Conservation (phyloP, 1,284 basidiomycete genomes). For the Fistulinella cinereoalba region DNA sequence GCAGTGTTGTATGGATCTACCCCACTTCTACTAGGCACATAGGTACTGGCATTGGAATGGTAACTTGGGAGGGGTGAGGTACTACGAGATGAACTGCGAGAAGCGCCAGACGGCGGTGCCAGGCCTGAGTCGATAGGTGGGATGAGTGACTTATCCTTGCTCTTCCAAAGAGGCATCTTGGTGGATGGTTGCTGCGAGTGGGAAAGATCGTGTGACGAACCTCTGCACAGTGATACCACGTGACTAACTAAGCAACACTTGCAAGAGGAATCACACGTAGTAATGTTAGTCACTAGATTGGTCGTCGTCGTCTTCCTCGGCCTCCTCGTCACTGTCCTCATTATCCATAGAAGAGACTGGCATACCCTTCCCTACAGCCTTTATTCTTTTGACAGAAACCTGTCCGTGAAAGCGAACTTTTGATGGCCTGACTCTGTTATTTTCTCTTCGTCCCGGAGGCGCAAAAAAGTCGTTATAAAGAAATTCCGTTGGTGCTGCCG, state of each 20-base stretch:
- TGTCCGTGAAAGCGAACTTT: constrained; percentile 78
- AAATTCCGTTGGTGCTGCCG: constrained; percentile 41
- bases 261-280: no score
- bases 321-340: constrained; percentile 36
- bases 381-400: constrained; percentile 78
- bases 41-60: constrained; percentile 58
- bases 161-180: constrained; percentile 74
- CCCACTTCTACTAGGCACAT: constrained; percentile 64
- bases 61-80: constrained; percentile 44
- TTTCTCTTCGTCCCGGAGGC: constrained; percentile 38
- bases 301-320: constrained; percentile 28
- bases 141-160: constrained; percentile 66
- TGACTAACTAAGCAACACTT: constrained; percentile 8
- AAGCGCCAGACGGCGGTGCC: constrained; percentile 30
- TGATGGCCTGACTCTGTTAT: constrained; percentile 21
- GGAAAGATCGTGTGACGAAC: constrained; percentile 1
- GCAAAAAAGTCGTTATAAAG: constrained; percentile 77
- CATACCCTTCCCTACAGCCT: constrained; percentile 59
- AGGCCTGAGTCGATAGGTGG: constrained; percentile 55
- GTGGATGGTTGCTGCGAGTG: background rate
- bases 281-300: no score
- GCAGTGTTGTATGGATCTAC: constrained; percentile 44
- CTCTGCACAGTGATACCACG: constrained; percentile 8
- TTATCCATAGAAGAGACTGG: constrained; percentile 45
- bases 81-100: constrained; percentile 33